Evolutionary conservation across 495 filamentous ascomycete genomes (phyloP).

Genomic region (Xylaria acuta): DNA sequence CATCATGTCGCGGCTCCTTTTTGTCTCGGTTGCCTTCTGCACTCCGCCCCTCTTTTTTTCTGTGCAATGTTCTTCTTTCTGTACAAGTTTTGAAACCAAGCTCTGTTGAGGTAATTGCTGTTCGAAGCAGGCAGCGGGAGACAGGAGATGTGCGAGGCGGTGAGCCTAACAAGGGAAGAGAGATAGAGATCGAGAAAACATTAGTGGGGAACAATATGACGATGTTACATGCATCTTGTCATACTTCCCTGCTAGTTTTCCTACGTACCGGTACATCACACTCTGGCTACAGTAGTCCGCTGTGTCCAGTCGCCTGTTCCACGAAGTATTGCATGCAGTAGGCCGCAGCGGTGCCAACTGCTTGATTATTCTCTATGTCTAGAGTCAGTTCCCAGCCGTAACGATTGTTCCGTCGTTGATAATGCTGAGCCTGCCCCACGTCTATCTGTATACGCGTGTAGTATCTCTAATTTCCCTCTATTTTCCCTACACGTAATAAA

Average conservation of each 20-base stretch:
- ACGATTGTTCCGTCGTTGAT: slow-evolving; percentile 3
- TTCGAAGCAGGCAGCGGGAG: background rate
- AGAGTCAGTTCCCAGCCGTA: slow-evolving; percentile 2
- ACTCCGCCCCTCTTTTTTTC: background rate
- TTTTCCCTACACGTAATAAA: background rate
- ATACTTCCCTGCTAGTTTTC: slow-evolving; percentile 13
- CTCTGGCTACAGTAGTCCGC: background rate
- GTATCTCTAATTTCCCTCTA: slow-evolving; percentile 14
- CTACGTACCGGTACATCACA: slow-evolving; percentile 20
- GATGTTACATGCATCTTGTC: slow-evolving; percentile 19
- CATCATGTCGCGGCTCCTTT: slow-evolving; percentile 5
- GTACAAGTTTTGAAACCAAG: background rate
- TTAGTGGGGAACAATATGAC: slow-evolving; percentile 12
- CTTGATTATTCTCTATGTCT: slow-evolving; percentile 10
- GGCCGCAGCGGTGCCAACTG: slow-evolving; percentile 6
- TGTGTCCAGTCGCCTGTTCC: background rate
- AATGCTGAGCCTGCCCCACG: background rate
- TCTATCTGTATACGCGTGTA: slow-evolving; percentile 8
- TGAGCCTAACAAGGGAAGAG: slow-evolving; percentile 6
- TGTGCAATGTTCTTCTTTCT: background rate
- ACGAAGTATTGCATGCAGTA: background rate
- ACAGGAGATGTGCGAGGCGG: slow-evolving; percentile 8
- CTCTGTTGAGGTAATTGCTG: background rate
- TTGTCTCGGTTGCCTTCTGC: background rate
- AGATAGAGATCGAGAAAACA: slow-evolving; percentile 4